Conservation (phyloP, 805 yeast species). For the Cyberlindnera mycetangii region DNA sequence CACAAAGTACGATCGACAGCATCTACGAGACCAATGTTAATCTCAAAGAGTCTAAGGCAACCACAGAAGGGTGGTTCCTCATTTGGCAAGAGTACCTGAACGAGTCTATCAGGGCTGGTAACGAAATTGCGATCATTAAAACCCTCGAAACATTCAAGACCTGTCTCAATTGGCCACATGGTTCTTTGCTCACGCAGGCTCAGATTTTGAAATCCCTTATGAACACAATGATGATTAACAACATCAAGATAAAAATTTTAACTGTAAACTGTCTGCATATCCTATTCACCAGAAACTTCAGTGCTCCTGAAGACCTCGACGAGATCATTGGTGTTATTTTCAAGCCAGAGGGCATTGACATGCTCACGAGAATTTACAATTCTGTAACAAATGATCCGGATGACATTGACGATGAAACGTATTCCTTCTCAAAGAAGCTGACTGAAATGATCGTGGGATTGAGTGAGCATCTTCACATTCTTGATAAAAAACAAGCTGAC, state of each 20-base stretch:
- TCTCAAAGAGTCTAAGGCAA: slow-evolving; percentile 60
- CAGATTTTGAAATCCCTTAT: slow-evolving; percentile 65
- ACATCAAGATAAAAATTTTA: slow-evolving; percentile 69
- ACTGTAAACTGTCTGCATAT: slow-evolving; percentile 91
- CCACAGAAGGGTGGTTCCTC: slow-evolving; percentile 81
- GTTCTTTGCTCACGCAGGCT: slow-evolving; percentile 64
- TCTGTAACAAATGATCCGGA: slow-evolving; percentile 53
- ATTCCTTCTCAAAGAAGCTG: slow-evolving; percentile 80
- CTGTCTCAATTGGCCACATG: slow-evolving; percentile 87
- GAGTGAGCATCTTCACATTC: slow-evolving; percentile 69
- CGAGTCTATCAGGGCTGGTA: slow-evolving; percentile 40
- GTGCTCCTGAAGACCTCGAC: slow-evolving; percentile 63
- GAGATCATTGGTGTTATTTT: slow-evolving; percentile 79
- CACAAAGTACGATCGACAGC: slow-evolving; percentile 57
- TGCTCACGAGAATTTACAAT: slow-evolving; percentile 64
- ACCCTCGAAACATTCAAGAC: slow-evolving; percentile 82
- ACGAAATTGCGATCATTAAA: slow-evolving; percentile 54
- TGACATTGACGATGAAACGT: slow-evolving; percentile 74
- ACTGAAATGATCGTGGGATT: slow-evolving; percentile 91
- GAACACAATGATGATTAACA: slow-evolving; percentile 52
- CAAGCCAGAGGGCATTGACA: slow-evolving; percentile 65
- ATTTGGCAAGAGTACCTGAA: slow-evolving; percentile 62
- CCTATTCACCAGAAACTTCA: slow-evolving; percentile 75
- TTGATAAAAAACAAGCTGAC: slow-evolving; percentile 49
- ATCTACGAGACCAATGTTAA: slow-evolving; percentile 67